Percentiles rank a stretch among this genome's conserved stretches.
phyloP scores from a whole-genome alignment of 2,329 filamentous ascomycete genomes.

The Pseudocercospora musae region DNA sequence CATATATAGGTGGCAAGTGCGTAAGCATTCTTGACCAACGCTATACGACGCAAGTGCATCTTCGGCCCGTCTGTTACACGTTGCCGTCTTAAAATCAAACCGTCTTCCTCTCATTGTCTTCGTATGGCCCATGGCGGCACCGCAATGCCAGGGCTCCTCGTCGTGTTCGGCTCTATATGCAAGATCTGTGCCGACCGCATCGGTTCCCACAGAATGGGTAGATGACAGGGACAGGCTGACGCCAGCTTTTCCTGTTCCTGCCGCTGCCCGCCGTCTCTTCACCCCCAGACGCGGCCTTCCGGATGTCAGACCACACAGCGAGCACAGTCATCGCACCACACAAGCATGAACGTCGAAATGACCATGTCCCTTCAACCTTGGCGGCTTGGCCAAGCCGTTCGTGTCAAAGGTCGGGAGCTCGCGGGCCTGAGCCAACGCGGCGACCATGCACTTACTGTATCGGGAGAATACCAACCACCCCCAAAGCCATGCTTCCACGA shows the following conservation, averaged over 20 bases:
- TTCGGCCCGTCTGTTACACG: neutral
- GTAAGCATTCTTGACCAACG: neutral
- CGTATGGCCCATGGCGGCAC: neutral
- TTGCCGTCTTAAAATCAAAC: neutral
- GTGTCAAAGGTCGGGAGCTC: neutral
- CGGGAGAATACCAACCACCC: neutral
- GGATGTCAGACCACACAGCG: constrained; percentile 1
- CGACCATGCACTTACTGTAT: neutral
- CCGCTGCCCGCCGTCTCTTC: neutral
- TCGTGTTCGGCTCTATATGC: neutral
- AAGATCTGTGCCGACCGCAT: constrained; percentile 3
- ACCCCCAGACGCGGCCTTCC: neutral
- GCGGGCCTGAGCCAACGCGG: neutral
- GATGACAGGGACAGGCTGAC: neutral
- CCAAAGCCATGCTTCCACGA: neutral
- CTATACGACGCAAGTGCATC: neutral
- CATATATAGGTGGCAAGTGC: no score
- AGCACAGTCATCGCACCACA: neutral
- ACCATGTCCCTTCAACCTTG: no score
- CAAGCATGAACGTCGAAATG: neutral
- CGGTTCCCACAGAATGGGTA: neutral
- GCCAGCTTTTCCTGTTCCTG: neutral
- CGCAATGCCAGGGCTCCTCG: neutral
- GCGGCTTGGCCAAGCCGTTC: neutral
- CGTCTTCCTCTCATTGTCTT: neutral